A percentile compares a stretch with the other conserved stretches of the same genome.
phyloP scores from a whole-genome alignment of 352 stramenopile species.

The Pythium myriotylum region DNA sequence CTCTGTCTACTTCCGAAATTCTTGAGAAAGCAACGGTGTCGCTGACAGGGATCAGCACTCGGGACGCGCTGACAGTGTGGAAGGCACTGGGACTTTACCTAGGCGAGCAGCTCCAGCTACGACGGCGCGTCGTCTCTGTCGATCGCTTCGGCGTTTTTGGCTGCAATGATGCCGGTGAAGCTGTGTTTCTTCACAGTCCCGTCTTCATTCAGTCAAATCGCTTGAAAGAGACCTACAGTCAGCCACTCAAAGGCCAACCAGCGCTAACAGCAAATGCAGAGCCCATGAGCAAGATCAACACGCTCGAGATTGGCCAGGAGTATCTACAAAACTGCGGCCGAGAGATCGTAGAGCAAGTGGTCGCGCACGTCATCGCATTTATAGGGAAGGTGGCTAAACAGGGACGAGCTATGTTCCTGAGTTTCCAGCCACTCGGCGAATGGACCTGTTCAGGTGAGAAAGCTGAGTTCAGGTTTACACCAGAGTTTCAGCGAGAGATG shows the following conservation, averaged over 20 bases:
- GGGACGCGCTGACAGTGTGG: conserved; percentile 44
- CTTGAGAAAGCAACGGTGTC: conserved; percentile 42
- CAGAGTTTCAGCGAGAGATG: conserved; percentile 40
- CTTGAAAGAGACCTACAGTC: conserved; percentile 33
- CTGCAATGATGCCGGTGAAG: conserved; percentile 34
- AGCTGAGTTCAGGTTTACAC: conserved; percentile 40
- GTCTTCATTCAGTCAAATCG: conserved; percentile 52
- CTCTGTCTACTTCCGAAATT: conserved; percentile 40
- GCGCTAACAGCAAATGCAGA: conserved; percentile 27
- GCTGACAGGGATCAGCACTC: conserved; percentile 33
- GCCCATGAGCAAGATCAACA: conserved; percentile 31
- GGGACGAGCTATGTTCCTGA: conserved; percentile 37
- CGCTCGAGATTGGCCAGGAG: conserved; percentile 30
- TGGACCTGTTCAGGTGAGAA: conserved; percentile 44
- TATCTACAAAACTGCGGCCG: conserved; percentile 45
- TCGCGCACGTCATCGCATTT: conserved; percentile 45
- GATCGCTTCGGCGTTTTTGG: conserved; percentile 47
- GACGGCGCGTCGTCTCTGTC: conserved; percentile 30
- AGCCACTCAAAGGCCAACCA: conserved; percentile 28
- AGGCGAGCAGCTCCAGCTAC: conserved; percentile 32
- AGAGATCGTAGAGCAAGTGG: conserved; percentile 42
- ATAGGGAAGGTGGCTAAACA: conserved; percentile 45
- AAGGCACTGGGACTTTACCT: conserved; percentile 39
- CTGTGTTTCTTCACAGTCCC: conserved; percentile 42
- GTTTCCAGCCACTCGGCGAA: conserved; percentile 52